Evolutionary conservation across 2,329 filamentous ascomycete genomes (phyloP), one percentile per base, ranked within the genome.

Genomic region (Trichoderma koningii): DNA sequence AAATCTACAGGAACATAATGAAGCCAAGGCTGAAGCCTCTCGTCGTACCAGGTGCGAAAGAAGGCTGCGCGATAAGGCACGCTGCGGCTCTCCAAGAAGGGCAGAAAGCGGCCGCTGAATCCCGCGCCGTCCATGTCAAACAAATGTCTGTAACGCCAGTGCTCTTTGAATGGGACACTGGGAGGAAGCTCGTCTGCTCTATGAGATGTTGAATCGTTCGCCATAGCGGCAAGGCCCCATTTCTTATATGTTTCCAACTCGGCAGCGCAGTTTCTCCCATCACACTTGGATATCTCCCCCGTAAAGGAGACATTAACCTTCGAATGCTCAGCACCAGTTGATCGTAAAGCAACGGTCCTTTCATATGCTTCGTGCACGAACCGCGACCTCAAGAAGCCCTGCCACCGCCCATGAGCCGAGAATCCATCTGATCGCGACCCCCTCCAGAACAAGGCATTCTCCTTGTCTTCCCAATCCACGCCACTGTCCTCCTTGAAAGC

Each of bases 101-200:
- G 88, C 3, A 92, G 79, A 74, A 87, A 89, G 12, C 87, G 82
- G 1, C 86, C 87, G 48, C 82, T 86, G 72, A 88, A 88, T 3
- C 81, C 83, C 72, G 88, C 85, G 21, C 89, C 90, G 73, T 93
- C 90, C 56, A 92, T 81, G 72, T 93, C 90, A 0, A 88, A 83
- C 1, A 92, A 80, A 71, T 85, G 89, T 71, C 90, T 91, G 74
- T 81, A 79, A 53, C 72, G 69, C 73, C 85, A 86, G 73, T 86
- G 82, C 63, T 83, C 74, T n/a, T 67, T 55, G 53, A 71, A 72
- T 1, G 67, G 67, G 5, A 66, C 48, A 15, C 45, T 47, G 3
- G 66, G 41, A 19, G 66, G 62, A 9, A 47, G 41, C 4, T 53
- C 26, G n/a, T 9, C 50, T 7, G 26, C 52, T n/a, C 30, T 23